Base-by-base conservation (phyloP, 2,329 filamentous ascomycete species). In the Fusarium xyrophilum region DNA sequence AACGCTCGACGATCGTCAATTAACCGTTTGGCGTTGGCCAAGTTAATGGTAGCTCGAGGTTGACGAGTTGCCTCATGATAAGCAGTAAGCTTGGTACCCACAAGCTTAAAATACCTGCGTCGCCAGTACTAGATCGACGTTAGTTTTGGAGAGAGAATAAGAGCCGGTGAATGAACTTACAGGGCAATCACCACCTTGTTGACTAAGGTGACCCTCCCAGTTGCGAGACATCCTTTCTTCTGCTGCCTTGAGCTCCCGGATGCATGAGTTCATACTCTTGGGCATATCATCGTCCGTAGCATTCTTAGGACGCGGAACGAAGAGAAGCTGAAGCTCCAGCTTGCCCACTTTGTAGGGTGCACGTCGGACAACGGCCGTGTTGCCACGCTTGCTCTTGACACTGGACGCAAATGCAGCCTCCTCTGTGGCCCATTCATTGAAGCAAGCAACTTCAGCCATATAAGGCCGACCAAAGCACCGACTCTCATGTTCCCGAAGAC, bases 391-490 rank as follows among this genome's bases (percentile, higher is more conserved):
- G 84, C 93, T 97, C 86, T 97, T 97, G 67, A 97, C 91, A 79
- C 93, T 97, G 75, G 89, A 96, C 8, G 91, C 88, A 64, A 90
- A 90, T 27, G 84, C 85, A 13, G 88, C 88, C 72, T 96, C 92
- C 77, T 99, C 96, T 6, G 92, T 89, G 1, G 96, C 96, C 96
- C 96, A 99, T 81, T 99, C 96, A 75, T 99, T 99, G 86, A 98
- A 99, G 80, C 93, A 96, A 21, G 93, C 92, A 58, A 98, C 89
- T 73, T 98, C 94, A 19, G 94, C 93, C 65, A 89, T 90, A 74
- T 95, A 91, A 12, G 93, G 93, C 21, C 96, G 90, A 36, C 96
- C 96, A 74, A 92, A 99, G 75, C 94, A 96, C 67, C 90, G 86
- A 56, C 88, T 84, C 80, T 99, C 96, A 76, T 97, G 93, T 76